Base-by-base conservation (phyloP, 345 rosid species). In the Luvunga scandens region DNA sequence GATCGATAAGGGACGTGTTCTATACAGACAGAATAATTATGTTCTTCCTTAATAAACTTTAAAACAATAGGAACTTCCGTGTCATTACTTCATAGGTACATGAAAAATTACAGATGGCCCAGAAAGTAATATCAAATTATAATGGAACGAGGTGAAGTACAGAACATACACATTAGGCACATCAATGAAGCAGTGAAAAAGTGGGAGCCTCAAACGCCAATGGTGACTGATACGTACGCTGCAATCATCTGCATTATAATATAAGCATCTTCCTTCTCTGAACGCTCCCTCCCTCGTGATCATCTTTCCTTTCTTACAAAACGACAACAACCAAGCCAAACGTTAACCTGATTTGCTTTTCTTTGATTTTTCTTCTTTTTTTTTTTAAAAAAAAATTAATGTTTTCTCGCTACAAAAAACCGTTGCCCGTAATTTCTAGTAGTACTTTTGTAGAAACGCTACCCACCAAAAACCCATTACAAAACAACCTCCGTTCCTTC, bases 251-350 rank as follows among this genome's bases (percentile, higher is more conserved):
- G 57, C 57, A 53, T 4, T 25, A 69, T 27, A 19, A 50, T 7
- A 59, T 22, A 36, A 7, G 16, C 62, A 19, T 19, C 77, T 39
- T 10, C 27, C 22, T 4, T 48, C 31, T 50, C 50, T 48, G 78
- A 31, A 45, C 59, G 31, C 63, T 48, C 48, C 71, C 77, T 75
- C 71, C 71, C 77, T 75, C 71, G 50, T 63, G 77, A 63, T 75
- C 57, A 10, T 66, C 19, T 75, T 63, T 45, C 21, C 10, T 45
- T 45, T 21, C 57, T 48, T 48, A 42, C 69, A 45, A 62, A 39
- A 63, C 59, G 77, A 74, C 77, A 62, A 64, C 77, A n/a, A 28
- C 61, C 28, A 28, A 45, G 38, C 25, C 34, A 21, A 18, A 60
- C 30, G 55, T 13, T 27, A 21, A 31, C 48, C 63, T 64, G 63